Evolutionary conservation across 345 rosid species (phyloP), one percentile per base, ranked within the genome.

Genomic region (Corchorus capsularis): DNA sequence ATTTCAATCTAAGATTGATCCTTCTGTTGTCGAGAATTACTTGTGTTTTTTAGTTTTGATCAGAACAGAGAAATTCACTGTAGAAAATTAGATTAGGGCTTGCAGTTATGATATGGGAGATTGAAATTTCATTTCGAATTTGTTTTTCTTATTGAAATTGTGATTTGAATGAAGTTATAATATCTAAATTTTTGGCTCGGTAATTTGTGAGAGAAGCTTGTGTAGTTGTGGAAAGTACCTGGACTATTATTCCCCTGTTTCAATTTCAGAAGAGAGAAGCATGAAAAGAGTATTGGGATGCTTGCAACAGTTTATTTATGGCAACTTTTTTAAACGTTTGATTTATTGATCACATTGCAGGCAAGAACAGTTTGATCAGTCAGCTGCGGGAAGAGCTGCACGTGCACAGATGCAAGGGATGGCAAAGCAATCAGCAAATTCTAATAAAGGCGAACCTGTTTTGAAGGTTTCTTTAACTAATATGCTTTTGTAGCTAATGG

Each of bases 331-430:
- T 8, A 17, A 17, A 11, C 43, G 56, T 77, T 69, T 39, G 55
- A 64, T 52, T 39, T 53, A 6, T 53, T 56, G 41, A 14, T 62
- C 3, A 15, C 61, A 35, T 39, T 77, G 73, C 96, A 95, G 99
- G 84, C 93, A 93, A 81, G 98, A 88, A 77, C 75, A 92, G 59
- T 93, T 92, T 67, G 91, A 95, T 37, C 92, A 93, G 73, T 95
- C 99, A 37, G 96, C 99, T 34, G 92, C 88, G 0, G 99, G 99
- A 75, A 93, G 89, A 81, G 99, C 98, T 71, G 98, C 99, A 2
- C 87, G 88, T 27, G 96, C 97, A 45, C 97, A 93, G 69, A 35
- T 86, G 20, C 85, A 92, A 71, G 90, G 78, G 20, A 86, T 87
- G 92, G 93, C 97, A 14, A 93, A 95, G 79, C 96, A 93, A 77